Evolutionary conservation across 2,329 filamentous ascomycete species (phyloP).

Genomic region (Claviceps sp.): DNA sequence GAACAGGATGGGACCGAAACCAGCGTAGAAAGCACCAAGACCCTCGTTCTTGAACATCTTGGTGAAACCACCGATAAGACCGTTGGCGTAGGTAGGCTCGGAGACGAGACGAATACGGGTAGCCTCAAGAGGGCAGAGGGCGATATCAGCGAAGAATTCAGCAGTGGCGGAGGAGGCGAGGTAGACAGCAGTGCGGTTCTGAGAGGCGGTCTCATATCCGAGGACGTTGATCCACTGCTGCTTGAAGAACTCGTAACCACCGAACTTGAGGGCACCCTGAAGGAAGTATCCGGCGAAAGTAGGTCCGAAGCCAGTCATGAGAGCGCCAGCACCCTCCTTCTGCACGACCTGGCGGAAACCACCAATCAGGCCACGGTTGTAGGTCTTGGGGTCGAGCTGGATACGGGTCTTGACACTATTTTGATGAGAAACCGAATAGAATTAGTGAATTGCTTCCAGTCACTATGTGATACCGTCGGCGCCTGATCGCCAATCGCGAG

Average conservation of each 20-base stretch:
- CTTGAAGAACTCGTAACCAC: constrained; percentile 95
- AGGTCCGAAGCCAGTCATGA: constrained; percentile 74
- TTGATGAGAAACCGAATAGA: background rate
- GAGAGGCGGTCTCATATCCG: constrained; percentile 62
- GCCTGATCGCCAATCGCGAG: background rate
- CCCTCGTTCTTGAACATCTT: constrained; percentile 79
- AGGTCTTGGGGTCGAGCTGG: constrained; percentile 79
- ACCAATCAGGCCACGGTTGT: constrained; percentile 78
- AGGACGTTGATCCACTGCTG: constrained; percentile 71
- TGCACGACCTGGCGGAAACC: constrained; percentile 76
- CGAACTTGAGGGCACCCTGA: constrained; percentile 87
- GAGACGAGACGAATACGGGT: constrained; percentile 90
- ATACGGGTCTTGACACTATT: constrained; percentile 86
- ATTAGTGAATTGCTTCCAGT: constrained; percentile 1
- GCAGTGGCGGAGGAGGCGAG: constrained; percentile 53
- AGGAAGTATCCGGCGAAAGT: constrained; percentile 88
- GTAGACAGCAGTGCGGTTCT: constrained; percentile 75
- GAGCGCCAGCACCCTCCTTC: constrained; percentile 74
- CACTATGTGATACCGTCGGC: background rate
- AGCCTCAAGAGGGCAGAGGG: constrained; percentile 82
- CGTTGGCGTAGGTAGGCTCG: constrained; percentile 71
- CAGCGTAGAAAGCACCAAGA: constrained; percentile 76
- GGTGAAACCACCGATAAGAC: constrained; percentile 63
- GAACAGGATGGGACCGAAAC: constrained; percentile 76
- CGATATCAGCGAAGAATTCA: constrained; percentile 63